Evolutionary conservation across 1,139 yeast species (phyloP).

Genomic region (Oligophagozyma castellii): DNA sequence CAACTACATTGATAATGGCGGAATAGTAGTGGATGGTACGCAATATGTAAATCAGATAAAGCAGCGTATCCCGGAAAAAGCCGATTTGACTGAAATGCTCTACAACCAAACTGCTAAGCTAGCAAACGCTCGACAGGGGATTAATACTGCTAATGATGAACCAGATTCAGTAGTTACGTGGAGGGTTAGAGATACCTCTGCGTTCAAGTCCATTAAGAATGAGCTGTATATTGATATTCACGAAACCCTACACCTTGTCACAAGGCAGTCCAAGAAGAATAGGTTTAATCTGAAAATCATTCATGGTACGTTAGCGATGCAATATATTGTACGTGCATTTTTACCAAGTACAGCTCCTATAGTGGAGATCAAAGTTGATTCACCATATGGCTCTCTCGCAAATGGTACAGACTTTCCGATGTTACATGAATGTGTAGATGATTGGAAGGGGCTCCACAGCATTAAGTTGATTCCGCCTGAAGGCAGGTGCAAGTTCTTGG

Average conservation of each 20-base stretch:
- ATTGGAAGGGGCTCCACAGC: too few species aligned
- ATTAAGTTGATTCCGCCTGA: slow-evolving; percentile 81
- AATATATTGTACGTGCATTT: too few species aligned
- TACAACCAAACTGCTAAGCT: too few species aligned
- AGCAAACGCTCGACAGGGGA: too few species aligned
- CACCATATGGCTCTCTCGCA: too few species aligned
- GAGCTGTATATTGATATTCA: slow-evolving; percentile 71
- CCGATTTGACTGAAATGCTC: slow-evolving; percentile 30
- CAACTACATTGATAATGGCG: slow-evolving; percentile 57
- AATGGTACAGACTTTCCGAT: too few species aligned
- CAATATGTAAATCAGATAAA: slow-evolving; percentile 41
- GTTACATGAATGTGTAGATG: slow-evolving; percentile 30
- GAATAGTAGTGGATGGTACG: slow-evolving; percentile 53
- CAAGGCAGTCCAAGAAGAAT: too few species aligned
- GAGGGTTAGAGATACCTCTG: slow-evolving; percentile 48
- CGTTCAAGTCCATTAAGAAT: slow-evolving; percentile 56
- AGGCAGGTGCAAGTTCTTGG: slow-evolving; percentile 53
- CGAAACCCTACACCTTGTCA: slow-evolving; percentile 43
- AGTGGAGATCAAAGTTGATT: too few species aligned
- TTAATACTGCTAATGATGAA: too few species aligned
- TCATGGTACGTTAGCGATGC: too few species aligned
- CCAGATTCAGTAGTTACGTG: slow-evolving; percentile 41
- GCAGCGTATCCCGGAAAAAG: slow-evolving; percentile 53
- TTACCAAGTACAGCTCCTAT: too few species aligned
- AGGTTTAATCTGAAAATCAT: too few species aligned